Percentiles rank a stretch among this genome's conserved stretches.
Conservation (phyloP, 129 eudicot genomes). For the Arctium lappa region DNA sequence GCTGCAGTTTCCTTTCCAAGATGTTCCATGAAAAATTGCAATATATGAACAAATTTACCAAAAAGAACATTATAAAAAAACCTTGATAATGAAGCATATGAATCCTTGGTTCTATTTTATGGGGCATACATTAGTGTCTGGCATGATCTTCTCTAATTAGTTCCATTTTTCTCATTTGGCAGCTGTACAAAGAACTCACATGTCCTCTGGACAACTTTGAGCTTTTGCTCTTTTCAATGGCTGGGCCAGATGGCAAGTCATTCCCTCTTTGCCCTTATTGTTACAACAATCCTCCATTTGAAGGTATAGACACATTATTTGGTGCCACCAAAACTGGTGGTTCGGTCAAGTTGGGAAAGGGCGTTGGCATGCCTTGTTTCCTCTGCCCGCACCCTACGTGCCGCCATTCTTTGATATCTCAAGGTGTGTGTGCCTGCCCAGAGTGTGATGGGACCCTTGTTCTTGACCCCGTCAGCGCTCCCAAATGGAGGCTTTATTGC, state of each 20-base stretch:
- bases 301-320: conserved; percentile 63
- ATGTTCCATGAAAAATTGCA: neutral
- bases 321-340: conserved; percentile 55
- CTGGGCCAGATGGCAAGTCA: conserved; percentile 87
- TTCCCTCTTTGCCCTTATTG: conserved; percentile 90
- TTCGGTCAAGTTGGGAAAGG: conserved; percentile 62
- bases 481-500: conserved; percentile 73
- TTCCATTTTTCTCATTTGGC: conserved; percentile 20
- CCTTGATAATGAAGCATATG: neutral
- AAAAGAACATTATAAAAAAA: neutral
- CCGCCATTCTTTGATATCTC: conserved; percentile 69
- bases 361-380: conserved; percentile 93
- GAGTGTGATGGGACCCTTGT: conserved; percentile 81
- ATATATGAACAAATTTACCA: neutral
- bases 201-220: conserved; percentile 95
- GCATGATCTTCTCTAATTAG: neutral
- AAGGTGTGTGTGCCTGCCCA: conserved; percentile 93
- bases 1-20: neutral
- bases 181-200: conserved; percentile 86
- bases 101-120: neutral
- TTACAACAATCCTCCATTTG: conserved; percentile 90
- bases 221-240: conserved; percentile 77
- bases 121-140: neutral
- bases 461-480: conserved; percentile 82
- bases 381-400: conserved; percentile 89